Percentiles rank a stretch among this genome's conserved stretches.
These are phyloP conservation scores for Populus pruinosa DNA, from an alignment of 345 rosid genomes.

Conservation along the genomic window DNA sequence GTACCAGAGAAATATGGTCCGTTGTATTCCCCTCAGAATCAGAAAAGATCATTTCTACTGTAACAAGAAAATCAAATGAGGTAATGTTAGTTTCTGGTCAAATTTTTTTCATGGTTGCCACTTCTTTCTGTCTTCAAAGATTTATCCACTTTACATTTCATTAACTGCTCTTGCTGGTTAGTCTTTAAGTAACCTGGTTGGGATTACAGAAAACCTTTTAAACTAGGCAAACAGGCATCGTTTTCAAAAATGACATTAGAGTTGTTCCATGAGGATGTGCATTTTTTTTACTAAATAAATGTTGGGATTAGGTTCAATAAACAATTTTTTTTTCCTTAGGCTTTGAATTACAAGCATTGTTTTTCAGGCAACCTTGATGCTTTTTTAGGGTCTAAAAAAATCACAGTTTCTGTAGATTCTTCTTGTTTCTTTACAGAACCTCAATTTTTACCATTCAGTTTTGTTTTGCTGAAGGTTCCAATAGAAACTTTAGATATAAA, in stretches of 20 bases:
- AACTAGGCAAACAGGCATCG: neutral
- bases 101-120: neutral
- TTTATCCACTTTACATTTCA: neutral
- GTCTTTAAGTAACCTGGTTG: neutral
- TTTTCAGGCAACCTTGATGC: neutral
- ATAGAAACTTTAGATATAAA: neutral
- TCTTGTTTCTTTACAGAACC: neutral
- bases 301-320: neutral
- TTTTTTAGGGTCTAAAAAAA: neutral
- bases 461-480: neutral
- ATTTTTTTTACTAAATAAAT: neutral
- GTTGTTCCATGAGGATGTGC: neutral
- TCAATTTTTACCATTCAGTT: neutral
- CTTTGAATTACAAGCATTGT: neutral
- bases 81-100: conserved; percentile 29
- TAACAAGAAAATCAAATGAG: conserved; percentile 72
- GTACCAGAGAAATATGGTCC: conserved; percentile 76
- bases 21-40: conserved; percentile 82
- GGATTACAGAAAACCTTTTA: neutral
- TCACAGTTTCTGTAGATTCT: neutral
- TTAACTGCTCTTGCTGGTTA: neutral
- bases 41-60: conserved; percentile 78
- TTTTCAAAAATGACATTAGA: neutral
- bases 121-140: neutral
- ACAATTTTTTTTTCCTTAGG: neutral